A percentile compares a stretch with the other conserved stretches of the same genome.
Conservation (phyloP, 2,329 filamentous ascomycete species). For the Cladosporium colombiae region DNA sequence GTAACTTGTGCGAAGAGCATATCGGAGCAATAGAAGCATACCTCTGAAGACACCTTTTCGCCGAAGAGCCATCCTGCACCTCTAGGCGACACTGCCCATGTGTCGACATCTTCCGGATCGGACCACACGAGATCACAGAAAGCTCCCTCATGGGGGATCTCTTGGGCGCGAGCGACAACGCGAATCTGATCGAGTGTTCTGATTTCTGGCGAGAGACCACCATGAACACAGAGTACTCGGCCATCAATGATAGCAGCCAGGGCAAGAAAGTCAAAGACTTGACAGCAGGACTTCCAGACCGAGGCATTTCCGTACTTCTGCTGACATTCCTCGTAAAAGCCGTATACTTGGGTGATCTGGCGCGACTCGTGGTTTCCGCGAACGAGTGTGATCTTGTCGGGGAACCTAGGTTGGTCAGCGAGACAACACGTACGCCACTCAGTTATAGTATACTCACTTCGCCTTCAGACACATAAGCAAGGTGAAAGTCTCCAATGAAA, state of each 20-base stretch:
- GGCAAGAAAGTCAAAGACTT: constrained; percentile 76
- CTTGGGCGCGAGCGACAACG: constrained; percentile 71
- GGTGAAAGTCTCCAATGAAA: constrained; percentile 72
- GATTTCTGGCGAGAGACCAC: constrained; percentile 71
- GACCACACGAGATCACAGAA: constrained; percentile 78
- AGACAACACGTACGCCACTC: neutral
- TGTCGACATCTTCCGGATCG: constrained; percentile 69
- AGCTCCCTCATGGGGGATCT: constrained; percentile 75
- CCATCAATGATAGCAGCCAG: constrained; percentile 73
- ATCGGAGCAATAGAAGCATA: constrained; percentile 28
- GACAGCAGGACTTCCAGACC: constrained; percentile 77
- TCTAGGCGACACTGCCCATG: constrained; percentile 66
- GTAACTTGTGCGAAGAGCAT: neutral
- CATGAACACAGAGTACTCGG: constrained; percentile 72
- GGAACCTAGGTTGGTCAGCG: constrained; percentile 54
- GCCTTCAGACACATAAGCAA: constrained; percentile 72
- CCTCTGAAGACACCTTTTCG: constrained; percentile 70
- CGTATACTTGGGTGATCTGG: constrained; percentile 76
- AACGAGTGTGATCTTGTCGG: constrained; percentile 71
- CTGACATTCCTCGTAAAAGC: constrained; percentile 76
- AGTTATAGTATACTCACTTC: constrained; percentile 49
- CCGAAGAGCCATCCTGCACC: constrained; percentile 69
- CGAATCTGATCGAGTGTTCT: constrained; percentile 74
- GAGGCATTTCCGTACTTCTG: constrained; percentile 77
- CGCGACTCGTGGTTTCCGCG: constrained; percentile 75